Conservation (phyloP, 306 rosid genomes). For the Cucurbita moschata region DNA sequence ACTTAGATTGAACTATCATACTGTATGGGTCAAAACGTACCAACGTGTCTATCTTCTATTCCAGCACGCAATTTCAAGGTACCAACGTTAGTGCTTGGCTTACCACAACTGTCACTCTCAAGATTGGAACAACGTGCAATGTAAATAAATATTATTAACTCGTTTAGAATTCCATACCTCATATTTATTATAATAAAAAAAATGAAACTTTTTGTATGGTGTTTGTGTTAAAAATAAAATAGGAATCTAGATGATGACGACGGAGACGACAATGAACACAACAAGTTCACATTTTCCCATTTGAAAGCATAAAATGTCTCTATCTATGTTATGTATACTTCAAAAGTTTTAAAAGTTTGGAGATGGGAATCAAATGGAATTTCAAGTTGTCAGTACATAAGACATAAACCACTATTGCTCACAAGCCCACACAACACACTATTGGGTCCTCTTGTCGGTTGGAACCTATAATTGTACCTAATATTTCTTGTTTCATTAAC, state of each 20-base stretch:
- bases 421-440: neutral
- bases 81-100: too few relatives aligned
- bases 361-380: neutral
- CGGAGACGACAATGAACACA: neutral
- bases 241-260: neutral
- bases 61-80: too few relatives aligned
- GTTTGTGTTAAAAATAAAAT: too few relatives aligned
- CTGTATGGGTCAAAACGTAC: too few relatives aligned
- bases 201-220: too few relatives aligned
- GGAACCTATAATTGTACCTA: neutral
- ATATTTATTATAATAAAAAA: too few relatives aligned
- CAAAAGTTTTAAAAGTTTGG: neutral
- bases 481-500: neutral
- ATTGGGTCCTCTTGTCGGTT: neutral
- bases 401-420: neutral
- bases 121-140: too few relatives aligned
- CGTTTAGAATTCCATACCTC: too few relatives aligned
- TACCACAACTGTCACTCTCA: too few relatives aligned
- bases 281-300: neutral
- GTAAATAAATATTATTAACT: too few relatives aligned
- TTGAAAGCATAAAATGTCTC: neutral
- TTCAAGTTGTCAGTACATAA: neutral
- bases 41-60: too few relatives aligned
- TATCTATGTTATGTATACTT: neutral
- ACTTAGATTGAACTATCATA: too few relatives aligned